Evolutionary conservation across 2,329 filamentous ascomycete genomes (phyloP).

Genomic region (Venturia pyrina): DNA sequence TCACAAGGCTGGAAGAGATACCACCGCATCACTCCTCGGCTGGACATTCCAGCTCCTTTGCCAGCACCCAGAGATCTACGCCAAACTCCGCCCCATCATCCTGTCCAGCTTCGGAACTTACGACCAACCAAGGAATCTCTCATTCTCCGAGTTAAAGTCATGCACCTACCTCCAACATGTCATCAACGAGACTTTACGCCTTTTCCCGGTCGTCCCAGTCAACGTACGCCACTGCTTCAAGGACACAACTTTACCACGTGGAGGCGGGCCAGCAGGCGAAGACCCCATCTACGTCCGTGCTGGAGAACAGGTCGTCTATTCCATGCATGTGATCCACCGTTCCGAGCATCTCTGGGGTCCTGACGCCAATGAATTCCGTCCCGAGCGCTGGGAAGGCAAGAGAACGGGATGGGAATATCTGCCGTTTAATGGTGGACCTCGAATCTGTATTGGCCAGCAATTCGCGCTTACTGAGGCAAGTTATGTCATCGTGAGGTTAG

Average conservation of each 20-base stretch:
- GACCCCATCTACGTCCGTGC: slow-evolving; percentile 21
- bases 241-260: slow-evolving; percentile 22
- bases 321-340: slow-evolving; percentile 18
- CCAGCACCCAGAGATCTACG: slow-evolving; percentile 2
- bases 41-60: slow-evolving; percentile 26
- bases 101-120: slow-evolving; percentile 4
- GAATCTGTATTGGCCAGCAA: slow-evolving; percentile 19
- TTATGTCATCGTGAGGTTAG: slow-evolving; percentile 21
- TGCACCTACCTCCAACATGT: slow-evolving; percentile 9
- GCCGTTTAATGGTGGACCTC: slow-evolving; percentile 24
- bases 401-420: slow-evolving; percentile 26
- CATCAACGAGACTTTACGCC: slow-evolving; percentile 19
- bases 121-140: slow-evolving; percentile 5
- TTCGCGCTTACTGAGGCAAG: slow-evolving; percentile 22
- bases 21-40: slow-evolving; percentile 42
- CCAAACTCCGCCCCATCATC: slow-evolving; percentile 7
- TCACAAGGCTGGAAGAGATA: slow-evolving; percentile 35
- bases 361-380: slow-evolving; percentile 10
- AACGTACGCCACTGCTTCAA: slow-evolving; percentile 21
- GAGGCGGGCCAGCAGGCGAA: slow-evolving; percentile 21
- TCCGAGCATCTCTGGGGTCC: slow-evolving; percentile 8
- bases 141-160: slow-evolving; percentile 4
- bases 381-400: slow-evolving; percentile 13
- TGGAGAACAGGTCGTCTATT: slow-evolving; percentile 19
- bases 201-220: slow-evolving; percentile 22